Base-by-base conservation (phyloP, 1,139 yeast genomes). In the Lodderomyces oxycetoniae region DNA sequence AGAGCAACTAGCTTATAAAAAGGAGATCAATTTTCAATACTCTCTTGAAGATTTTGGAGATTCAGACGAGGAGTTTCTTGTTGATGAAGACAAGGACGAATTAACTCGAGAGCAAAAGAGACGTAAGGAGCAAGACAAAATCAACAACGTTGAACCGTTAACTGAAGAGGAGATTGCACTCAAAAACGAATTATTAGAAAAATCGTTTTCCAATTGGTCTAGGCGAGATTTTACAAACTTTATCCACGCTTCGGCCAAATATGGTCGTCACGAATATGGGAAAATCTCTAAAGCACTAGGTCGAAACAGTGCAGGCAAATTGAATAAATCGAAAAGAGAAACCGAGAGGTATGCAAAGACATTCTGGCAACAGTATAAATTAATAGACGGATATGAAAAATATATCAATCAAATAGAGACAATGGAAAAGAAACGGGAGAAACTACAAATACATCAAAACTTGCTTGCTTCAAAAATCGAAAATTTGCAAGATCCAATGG, bases 161-260 rank as follows among this genome's bases (percentile, higher is more conserved):
- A 79, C 91, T 0, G 87, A 76, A 34, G 94, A 80, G 40, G 96
- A 91, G 49, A 67, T 68, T 30, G 67, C 61, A 29, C 66, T 71
- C 43, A 89, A 88, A 53, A 77, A 78, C 35, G 55, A 70, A 41
- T 63, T 82, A 22, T 60, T 85, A 8, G 66, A 61, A 3, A 69
- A 79, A 44, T 88, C 95, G 3, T 91, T 87, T 58, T 71, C 74
- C 28, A 69, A 67, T 39, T 91, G 97, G 96, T 72, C 87, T 5
- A 75, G 89, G 53, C 74, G 97, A 40, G 98, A 91, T 52, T 87
- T 91, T 53, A 77, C 91, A 31, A 81, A 83, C 42, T 89, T 86
- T 47, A 71, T 91, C 29, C 95, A 84, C 48, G 79, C 83, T 4
- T 72, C 82, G 48, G 94, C 93, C 2, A 83, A 78, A 45, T 77